Evolutionary conservation across 805 yeast species (phyloP).

Genomic region (Ogataea haglerorum): DNA sequence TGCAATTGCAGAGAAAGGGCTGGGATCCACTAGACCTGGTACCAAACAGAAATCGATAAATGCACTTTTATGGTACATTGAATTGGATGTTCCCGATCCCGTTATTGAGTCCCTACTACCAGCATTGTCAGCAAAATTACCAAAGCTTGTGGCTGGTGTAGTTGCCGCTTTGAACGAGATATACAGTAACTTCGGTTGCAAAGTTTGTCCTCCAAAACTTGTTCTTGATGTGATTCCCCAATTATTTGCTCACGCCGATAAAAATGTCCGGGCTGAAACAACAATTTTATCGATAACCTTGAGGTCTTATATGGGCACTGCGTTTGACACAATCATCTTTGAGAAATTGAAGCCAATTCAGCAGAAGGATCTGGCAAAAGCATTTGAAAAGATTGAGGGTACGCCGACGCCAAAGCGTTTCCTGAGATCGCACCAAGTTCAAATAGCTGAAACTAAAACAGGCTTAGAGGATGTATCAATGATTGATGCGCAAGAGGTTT

Average conservation of each 20-base stretch:
- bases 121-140: conserved; percentile 56
- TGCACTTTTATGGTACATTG: conserved; percentile 59
- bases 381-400: conserved; percentile 51
- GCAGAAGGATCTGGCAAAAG: conserved; percentile 73
- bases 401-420: conserved; percentile 52
- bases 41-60: conserved; percentile 67
- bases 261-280: conserved; percentile 78
- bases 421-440: conserved; percentile 49
- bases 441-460: conserved; percentile 18
- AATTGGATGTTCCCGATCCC: conserved; percentile 61
- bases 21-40: conserved; percentile 69
- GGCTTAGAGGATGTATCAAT: conserved; percentile 40
- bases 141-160: conserved; percentile 74
- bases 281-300: conserved; percentile 63
- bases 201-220: conserved; percentile 53
- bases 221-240: conserved; percentile 58
- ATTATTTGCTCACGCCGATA: conserved; percentile 81
- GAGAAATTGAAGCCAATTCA: conserved; percentile 85
- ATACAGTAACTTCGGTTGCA: conserved; percentile 60
- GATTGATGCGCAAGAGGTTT: conserved; percentile 25
- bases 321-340: conserved; percentile 56
- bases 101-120: conserved; percentile 68
- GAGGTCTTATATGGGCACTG: conserved; percentile 69
- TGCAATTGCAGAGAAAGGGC: conserved; percentile 74
- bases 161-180: conserved; percentile 55